Evolutionary conservation across 805 yeast species (phyloP).

Genomic region (Pichia sporocuriosa): DNA sequence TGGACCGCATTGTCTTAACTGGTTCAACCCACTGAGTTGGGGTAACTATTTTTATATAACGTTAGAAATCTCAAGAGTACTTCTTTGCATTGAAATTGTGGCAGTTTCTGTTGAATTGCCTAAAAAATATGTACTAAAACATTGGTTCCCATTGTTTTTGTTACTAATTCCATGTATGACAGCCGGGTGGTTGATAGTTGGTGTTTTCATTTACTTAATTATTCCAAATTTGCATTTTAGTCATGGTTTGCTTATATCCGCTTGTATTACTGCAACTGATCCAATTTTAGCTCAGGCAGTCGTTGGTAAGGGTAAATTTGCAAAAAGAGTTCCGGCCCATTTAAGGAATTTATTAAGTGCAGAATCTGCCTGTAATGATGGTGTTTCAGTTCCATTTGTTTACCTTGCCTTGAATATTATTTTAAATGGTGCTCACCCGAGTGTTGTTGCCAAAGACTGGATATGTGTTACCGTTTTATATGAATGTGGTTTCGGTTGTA

Average conservation of each 20-base stretch:
- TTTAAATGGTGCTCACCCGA: slow-evolving; percentile 40
- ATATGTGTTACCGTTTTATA: slow-evolving; percentile 51
- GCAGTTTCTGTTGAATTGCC: slow-evolving; percentile 73
- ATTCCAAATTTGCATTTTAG: slow-evolving; percentile 51
- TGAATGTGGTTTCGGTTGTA: slow-evolving; percentile 52
- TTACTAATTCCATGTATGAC: slow-evolving; percentile 66
- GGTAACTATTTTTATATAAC: slow-evolving; percentile 50
- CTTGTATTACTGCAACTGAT: slow-evolving; percentile 73
- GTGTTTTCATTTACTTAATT: slow-evolving; percentile 53
- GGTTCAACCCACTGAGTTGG: slow-evolving; percentile 55
- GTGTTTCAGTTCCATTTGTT: slow-evolving; percentile 65
- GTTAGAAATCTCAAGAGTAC: slow-evolving; percentile 53
- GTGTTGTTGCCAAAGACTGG: slow-evolving; percentile 56
- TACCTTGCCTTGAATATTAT: slow-evolving; percentile 51
- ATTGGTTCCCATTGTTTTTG: slow-evolving; percentile 51
- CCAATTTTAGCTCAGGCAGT: slow-evolving; percentile 71
- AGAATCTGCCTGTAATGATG: slow-evolving; percentile 73
- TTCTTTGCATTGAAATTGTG: slow-evolving; percentile 63
- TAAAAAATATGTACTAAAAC: slow-evolving; percentile 52
- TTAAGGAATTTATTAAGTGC: slow-evolving; percentile 57
- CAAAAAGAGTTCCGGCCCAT: slow-evolving; percentile 57
- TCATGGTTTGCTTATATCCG: slow-evolving; percentile 53
- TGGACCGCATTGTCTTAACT: slow-evolving; percentile 51
- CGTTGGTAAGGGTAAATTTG: slow-evolving; percentile 67
- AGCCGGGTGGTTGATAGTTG: slow-evolving; percentile 60